Evolutionary conservation across 2,329 filamentous ascomycete species (phyloP), one percentile per base, ranked within the genome.

Genomic region (Chaetomium sp.): DNA sequence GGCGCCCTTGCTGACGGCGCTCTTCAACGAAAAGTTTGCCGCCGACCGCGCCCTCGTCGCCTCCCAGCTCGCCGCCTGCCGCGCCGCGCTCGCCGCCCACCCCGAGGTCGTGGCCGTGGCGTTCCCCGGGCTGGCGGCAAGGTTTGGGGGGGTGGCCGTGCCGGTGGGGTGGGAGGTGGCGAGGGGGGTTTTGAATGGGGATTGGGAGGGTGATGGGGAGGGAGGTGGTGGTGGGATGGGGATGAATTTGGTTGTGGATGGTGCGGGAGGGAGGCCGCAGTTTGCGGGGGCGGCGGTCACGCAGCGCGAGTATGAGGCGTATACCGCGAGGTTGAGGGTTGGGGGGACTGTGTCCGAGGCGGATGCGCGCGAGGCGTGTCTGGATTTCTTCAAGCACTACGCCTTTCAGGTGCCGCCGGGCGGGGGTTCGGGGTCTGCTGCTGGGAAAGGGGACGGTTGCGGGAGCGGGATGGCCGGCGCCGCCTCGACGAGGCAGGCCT

Each of bases 301-400:
- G 13, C 29, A 21, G 8, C 65, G 63, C 8, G 42, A 71, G 62
- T 70, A 70, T 59, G 61, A 65, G 38, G 25, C 62, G 19, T 71
- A 65, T 59, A 64, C 25, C 3, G 35, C 50, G 8, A 13, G 31
- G 1, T 13, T 63, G 21, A 27, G 31, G 2, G 51, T 16, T 4
- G 25, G 23, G 4, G 45, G n/a, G 16, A 23, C 12, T 6, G 54
- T 63, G 19, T 49, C 63, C 13, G 64, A 67, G 42, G 35, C 35
- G 3, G 65, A 62, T 23, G 33, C 55, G 19, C 65, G 65, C 27
- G 45, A 49, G 9, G 69, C 68, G 5, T 68, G 63, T 27, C 65
- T 63, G 35, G 65, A 70, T 13, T 71, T 71, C 59, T 71, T 71
- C 54, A 66, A 66, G 57, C 55, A 66, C 38, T 71, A 71, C 49